phyloP scores from a whole-genome alignment of 2,329 filamentous ascomycete genomes.

The Botrytis fragariae region DNA sequence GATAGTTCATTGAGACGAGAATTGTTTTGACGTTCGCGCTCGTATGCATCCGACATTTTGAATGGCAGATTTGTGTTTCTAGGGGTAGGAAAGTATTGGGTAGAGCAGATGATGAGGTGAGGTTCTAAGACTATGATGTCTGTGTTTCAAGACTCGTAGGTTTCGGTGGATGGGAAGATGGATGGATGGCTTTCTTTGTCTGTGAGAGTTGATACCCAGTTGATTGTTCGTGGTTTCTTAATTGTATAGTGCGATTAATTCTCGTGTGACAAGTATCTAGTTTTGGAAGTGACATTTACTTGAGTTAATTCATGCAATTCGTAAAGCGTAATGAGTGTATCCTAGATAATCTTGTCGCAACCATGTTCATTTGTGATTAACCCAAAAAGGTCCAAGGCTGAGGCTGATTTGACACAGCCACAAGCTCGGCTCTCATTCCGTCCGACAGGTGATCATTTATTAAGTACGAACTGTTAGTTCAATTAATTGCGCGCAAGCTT shows the following conservation, averaged over 20 bases:
- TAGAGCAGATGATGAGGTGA: neutral
- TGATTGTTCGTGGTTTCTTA: neutral
- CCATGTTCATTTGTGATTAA: neutral
- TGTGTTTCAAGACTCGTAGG: constrained; percentile 1
- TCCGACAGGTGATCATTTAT: constrained; percentile 1
- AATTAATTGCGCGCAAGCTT: neutral
- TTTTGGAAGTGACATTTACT: neutral
- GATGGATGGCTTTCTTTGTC: constrained; percentile 9
- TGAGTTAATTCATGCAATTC: neutral
- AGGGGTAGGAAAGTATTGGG: neutral
- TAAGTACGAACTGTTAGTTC: neutral
- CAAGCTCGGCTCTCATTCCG: neutral
- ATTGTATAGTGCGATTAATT: neutral
- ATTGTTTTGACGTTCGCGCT: constrained; percentile 89
- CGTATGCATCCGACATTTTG: constrained; percentile 72
- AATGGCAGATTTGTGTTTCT: neutral
- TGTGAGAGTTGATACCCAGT: neutral
- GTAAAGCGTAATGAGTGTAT: neutral
- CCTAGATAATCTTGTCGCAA: neutral
- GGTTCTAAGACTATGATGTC: constrained; percentile 1
- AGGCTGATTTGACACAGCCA: constrained; percentile 5
- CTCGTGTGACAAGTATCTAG: neutral
- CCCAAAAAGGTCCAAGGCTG: neutral
- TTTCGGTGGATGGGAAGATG: neutral
- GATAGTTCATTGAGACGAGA: constrained; percentile 87